A percentile compares a stretch with the other conserved stretches of the same genome.
Conservation (phyloP, 441 rosid genomes). For the Iberis amara region DNA sequence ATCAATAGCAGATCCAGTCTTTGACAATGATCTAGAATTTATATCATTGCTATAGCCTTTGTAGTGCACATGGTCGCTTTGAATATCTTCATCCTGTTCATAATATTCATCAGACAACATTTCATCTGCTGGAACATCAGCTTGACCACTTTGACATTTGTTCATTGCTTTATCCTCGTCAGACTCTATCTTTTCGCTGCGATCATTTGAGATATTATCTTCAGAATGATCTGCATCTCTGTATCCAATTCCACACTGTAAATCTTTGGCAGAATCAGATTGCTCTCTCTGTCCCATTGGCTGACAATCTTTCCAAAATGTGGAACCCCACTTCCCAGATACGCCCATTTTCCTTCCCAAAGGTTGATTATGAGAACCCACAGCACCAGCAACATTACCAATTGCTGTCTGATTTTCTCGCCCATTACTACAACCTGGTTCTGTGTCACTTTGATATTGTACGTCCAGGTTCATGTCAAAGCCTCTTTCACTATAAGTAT, state of each 20-base stretch:
- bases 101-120: constrained; percentile 99
- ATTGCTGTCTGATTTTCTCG: constrained; percentile 37
- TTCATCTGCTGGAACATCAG: constrained; percentile 93
- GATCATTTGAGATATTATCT: constrained; percentile 53
- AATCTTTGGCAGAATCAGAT: constrained; percentile 71
- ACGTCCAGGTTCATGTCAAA: constrained; percentile 74
- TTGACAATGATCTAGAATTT: constrained; percentile 49
- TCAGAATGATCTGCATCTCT: constrained; percentile 49
- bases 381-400: constrained; percentile 32
- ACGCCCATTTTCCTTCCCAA: constrained; percentile 62
- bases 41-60: constrained; percentile 49
- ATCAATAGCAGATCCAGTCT: constrained; percentile 39
- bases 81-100: constrained; percentile 98
- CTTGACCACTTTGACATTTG: constrained; percentile 56
- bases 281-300: constrained; percentile 63
- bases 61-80: constrained; percentile 62
- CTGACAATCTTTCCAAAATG: constrained; percentile 96
- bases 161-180: constrained; percentile 47
- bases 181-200: constrained; percentile 48
- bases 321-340: constrained; percentile 88
- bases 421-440: constrained; percentile 49
- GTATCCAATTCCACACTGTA: constrained; percentile 37
- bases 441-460: constrained; percentile 63
- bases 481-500: constrained; percentile 51
- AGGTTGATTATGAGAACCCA: constrained; percentile 47